Evolutionary conservation across 768 basidiomycete species (phyloP).

Genomic region (Ramaria sp.): DNA sequence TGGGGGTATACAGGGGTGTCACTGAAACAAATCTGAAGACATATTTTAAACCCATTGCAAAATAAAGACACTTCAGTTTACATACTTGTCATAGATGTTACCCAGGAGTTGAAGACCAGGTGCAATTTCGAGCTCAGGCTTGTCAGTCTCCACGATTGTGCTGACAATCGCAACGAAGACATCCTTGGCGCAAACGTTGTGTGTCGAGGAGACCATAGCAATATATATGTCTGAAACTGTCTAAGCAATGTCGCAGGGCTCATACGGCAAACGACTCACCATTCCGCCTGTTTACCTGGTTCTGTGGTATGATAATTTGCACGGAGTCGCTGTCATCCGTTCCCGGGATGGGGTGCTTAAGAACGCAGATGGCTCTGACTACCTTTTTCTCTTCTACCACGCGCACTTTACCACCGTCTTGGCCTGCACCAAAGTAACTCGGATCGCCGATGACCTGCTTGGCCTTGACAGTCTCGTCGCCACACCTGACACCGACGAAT

Average conservation of each 20-base stretch:
- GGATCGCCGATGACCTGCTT: constrained; percentile 98
- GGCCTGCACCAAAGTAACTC: constrained; percentile 84
- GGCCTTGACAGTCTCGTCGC: constrained; percentile 86
- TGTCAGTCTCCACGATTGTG: constrained; percentile 92
- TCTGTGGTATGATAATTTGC: constrained; percentile 98
- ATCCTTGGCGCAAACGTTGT: constrained; percentile 95
- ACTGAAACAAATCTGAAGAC: constrained; percentile 75
- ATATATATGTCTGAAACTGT: constrained; percentile 85
- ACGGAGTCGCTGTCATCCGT: constrained; percentile 92
- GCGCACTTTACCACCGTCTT: constrained; percentile 69
- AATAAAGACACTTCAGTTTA: neutral
- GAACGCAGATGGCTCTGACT: constrained; percentile 90
- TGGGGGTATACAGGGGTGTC: constrained; percentile 81
- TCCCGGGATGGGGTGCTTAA: constrained; percentile 96
- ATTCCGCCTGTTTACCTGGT: constrained; percentile 88
- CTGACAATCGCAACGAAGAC: constrained; percentile 96
- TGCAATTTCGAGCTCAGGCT: constrained; percentile 85
- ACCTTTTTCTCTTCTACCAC: constrained; percentile 93
- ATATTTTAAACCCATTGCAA: neutral
- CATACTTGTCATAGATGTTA: constrained; percentile 83
- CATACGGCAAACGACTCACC: constrained; percentile 38
- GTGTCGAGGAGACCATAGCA: constrained; percentile 92
- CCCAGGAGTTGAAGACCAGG: constrained; percentile 90
- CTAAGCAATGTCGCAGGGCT: constrained; percentile 2
- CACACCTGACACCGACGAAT: constrained; percentile 88